These are phyloP conservation scores for Pezizomycotina sp. DNA, from an alignment of 2,329 filamentous ascomycete species.

Conservation along the genomic window DNA sequence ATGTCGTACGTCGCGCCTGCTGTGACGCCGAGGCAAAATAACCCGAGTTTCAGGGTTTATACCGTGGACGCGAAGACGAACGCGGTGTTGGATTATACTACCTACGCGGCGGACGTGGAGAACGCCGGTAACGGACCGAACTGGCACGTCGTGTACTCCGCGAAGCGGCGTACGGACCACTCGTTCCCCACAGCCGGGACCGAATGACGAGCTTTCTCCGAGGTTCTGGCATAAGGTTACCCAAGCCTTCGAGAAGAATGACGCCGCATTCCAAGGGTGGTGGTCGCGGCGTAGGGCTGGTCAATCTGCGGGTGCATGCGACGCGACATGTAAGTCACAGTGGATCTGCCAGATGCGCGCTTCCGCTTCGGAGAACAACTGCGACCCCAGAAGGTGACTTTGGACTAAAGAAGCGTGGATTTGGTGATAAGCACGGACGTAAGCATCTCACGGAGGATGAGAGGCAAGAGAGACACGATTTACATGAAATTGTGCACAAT, in stretches of 20 bases:
- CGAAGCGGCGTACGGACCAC: slow-evolving; percentile 38
- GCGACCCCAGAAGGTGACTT: no score
- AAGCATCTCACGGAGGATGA: no score
- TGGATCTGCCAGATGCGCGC: slow-evolving; percentile 41
- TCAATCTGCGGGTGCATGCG: slow-evolving; percentile 31
- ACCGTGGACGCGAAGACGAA: slow-evolving; percentile 42
- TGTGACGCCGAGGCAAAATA: slow-evolving; percentile 39
- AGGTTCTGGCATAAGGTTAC: slow-evolving; percentile 46
- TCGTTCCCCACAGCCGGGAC: slow-evolving; percentile 32
- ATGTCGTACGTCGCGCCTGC: slow-evolving; percentile 41
- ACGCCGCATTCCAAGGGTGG: slow-evolving; percentile 34
- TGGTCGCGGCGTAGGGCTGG: slow-evolving; percentile 36
- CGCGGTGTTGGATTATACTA: slow-evolving; percentile 38
- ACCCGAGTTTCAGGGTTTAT: slow-evolving; percentile 43
- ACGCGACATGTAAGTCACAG: slow-evolving; percentile 30
- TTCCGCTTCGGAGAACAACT: slow-evolving; percentile 38
- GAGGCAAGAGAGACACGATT: no score
- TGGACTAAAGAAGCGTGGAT: no score
- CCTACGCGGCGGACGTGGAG: slow-evolving; percentile 40
- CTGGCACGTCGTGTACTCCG: slow-evolving; percentile 43
- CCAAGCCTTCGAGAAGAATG: slow-evolving; percentile 32
- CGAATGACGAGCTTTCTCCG: slow-evolving; percentile 35
- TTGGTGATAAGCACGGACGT: no score
- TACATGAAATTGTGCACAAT: no score
- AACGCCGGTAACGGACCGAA: slow-evolving; percentile 32